Evolutionary conservation across 257 asterid genomes (phyloP).

Genomic region (Anisodus acutangulus): DNA sequence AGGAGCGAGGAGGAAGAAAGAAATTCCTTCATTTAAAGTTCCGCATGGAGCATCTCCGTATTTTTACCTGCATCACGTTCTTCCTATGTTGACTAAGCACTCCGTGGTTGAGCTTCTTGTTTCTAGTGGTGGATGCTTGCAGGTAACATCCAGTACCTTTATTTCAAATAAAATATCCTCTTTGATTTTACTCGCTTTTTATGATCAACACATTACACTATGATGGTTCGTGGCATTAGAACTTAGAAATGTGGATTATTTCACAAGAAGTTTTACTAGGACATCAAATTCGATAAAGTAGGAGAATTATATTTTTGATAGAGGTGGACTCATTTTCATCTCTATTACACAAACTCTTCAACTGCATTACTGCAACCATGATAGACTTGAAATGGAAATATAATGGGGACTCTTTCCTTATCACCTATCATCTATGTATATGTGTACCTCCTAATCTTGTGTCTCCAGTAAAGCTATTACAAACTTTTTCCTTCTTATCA

Average conservation of each 20-base stretch:
- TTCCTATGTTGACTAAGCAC: constrained; percentile 78
- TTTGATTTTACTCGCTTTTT: background rate
- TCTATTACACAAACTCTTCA: background rate
- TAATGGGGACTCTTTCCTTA: background rate
- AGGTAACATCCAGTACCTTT: constrained; percentile 49
- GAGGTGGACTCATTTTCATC: background rate
- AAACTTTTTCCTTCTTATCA: background rate
- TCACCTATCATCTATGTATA: background rate
- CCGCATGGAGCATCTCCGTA: constrained; percentile 68
- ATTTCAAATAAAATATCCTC: constrained; percentile 4
- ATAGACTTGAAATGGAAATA: background rate
- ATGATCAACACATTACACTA: background rate
- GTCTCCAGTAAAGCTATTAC: background rate
- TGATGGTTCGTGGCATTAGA: background rate
- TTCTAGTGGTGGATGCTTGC: constrained; percentile 97
- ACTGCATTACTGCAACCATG: background rate
- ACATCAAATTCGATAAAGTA: background rate
- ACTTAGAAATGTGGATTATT: constrained; percentile 10
- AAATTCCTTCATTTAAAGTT: constrained; percentile 90
- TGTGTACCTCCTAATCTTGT: constrained; percentile 7
- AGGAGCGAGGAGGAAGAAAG: constrained; percentile 94
- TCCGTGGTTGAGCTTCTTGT: constrained; percentile 89
- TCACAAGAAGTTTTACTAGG: background rate
- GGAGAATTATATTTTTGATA: background rate
- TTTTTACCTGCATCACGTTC: constrained; percentile 88